Base-by-base conservation (phyloP, 2,329 filamentous ascomycete species). In the Aspergillus sp. region DNA sequence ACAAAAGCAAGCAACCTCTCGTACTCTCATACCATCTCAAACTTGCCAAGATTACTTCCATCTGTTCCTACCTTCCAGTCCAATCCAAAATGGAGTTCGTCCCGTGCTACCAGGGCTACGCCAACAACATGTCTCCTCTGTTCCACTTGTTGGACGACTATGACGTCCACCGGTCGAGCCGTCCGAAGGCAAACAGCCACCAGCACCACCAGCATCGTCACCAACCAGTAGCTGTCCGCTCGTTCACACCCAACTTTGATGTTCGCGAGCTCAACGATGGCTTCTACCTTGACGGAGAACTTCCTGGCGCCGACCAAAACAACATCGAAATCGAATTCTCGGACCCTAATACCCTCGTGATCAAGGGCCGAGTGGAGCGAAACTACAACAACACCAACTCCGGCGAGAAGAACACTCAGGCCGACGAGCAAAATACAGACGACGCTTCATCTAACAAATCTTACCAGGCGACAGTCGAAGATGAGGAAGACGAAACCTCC, bases 401-500 rank as follows among this genome's bases (percentile, higher is more conserved):
- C 40, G 46, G 28, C 7, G 6, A 26, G 19, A 19, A 19, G 19
- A 19, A 19, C 19, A 19, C 19, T 19, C 19, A 8, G 40, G 10
- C n/a, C 28, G 9, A 29, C 12, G 9, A 57, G 43, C 48, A 57
- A n/a, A 43, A 48, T 5, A 49, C 58, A 28, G 48, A 56, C 19
- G 45, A 48, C 40, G 47, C 53, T 7, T 55, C 56, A 1, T 57
- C 56, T 5, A 48, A 52, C n/a, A 63, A 59, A 30, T 59, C 57
- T 36, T 65, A 64, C 44, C 66, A 75, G 51, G 68, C 78, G 0
- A 73, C 71, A 5, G 78, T 80, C 39, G 77, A 81, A 57, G 78
- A 81, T 35, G 77, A 76, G 41, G 59, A 64, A 29, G 66, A 66
- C 42, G 59, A 52, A 55, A 7, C 47, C 50, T 19, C 12, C 41